Conservation (phyloP, 306 rosid species). For the Cucumis cinereus region DNA sequence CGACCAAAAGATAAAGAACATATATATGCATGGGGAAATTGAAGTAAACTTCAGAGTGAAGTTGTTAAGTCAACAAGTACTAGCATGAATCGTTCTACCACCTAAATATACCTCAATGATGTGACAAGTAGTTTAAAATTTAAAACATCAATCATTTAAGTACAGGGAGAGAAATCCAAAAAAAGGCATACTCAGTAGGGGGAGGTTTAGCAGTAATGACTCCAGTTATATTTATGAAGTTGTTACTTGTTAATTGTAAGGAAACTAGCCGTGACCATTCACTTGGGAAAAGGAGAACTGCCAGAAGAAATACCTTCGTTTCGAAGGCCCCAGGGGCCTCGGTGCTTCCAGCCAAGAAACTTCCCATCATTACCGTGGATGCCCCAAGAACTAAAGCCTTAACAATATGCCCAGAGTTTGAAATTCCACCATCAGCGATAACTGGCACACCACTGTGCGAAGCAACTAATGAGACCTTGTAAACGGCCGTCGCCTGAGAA, state of each 20-base stretch:
- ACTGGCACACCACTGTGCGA: conserved; percentile 66
- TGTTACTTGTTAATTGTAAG: neutral
- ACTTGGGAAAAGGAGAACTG: neutral
- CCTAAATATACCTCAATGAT: neutral
- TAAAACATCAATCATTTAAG: neutral
- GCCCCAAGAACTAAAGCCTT: conserved; percentile 83
- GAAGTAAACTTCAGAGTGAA: neutral
- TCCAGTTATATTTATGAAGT: neutral
- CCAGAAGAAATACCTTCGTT: conserved; percentile 39
- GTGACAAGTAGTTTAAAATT: neutral
- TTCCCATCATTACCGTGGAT: conserved; percentile 95
- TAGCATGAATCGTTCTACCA: neutral
- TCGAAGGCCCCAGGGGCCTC: conserved; percentile 86
- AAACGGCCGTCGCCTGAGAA: conserved; percentile 72
- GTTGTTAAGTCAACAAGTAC: neutral
- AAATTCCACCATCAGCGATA: conserved; percentile 94
- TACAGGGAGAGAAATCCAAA: neutral
- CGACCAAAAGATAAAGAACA: neutral
- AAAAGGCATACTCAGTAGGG: neutral
- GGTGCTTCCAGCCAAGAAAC: conserved; percentile 80
- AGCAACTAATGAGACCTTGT: conserved; percentile 76
- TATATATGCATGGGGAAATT: neutral
- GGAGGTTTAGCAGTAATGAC: neutral
- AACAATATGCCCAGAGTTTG: conserved; percentile 80
- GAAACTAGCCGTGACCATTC: neutral